These are phyloP conservation scores for Thinopyrum elongatum DNA, from an alignment of 176 grass and related monocot genomes.

Conservation along the genomic window DNA sequence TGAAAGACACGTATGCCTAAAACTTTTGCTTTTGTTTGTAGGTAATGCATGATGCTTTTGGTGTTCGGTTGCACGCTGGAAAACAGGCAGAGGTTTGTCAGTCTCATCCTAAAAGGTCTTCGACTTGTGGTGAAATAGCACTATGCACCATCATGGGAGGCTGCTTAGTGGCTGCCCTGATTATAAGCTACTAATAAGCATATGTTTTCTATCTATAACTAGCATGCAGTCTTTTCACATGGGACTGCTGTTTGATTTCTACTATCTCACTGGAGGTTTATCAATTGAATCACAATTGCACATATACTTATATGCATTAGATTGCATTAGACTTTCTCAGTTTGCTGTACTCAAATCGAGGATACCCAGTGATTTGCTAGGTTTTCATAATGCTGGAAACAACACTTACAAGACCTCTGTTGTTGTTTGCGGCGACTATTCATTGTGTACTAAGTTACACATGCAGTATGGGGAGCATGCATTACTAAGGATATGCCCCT, in stretches of 20 bases:
- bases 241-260: background rate
- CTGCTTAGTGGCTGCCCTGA: background rate
- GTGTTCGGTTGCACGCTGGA: slow-evolving; percentile 91
- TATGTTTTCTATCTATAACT: background rate
- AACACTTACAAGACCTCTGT: background rate
- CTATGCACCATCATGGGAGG: background rate
- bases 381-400: background rate
- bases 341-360: background rate
- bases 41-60: slow-evolving; percentile 96
- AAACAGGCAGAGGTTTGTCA: slow-evolving; percentile 86
- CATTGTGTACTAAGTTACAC: background rate
- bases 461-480: background rate
- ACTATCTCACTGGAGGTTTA: background rate
- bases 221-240: background rate
- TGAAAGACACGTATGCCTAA: background rate
- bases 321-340: background rate
- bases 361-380: background rate
- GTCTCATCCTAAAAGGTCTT: slow-evolving; percentile 7
- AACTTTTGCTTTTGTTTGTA: slow-evolving; percentile 36
- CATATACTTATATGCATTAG: background rate
- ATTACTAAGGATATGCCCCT: background rate
- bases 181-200: slow-evolving; percentile 9
- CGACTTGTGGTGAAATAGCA: slow-evolving; percentile 10
- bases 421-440: background rate
- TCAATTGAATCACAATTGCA: background rate